Evolutionary conservation across 2,329 filamentous ascomycete genomes (phyloP), one percentile per base, ranked within the genome.

Genomic region (Microthyrium microscopicum): DNA sequence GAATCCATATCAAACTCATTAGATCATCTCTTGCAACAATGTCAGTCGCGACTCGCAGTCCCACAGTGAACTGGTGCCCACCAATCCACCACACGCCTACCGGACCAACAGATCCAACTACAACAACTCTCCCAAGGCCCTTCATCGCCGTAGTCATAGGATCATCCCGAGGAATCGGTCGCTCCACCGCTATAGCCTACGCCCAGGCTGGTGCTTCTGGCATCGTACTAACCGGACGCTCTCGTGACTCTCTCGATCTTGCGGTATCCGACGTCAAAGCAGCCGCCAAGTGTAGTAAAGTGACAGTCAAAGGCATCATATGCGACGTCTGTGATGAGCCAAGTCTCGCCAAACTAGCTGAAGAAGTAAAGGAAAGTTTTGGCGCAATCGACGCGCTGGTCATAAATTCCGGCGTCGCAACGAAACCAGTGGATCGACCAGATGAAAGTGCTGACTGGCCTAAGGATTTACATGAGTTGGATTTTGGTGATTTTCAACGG

Each of bases 341-440:
- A 29, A 22, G 29, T 16, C 9, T 20, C 6, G 12, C 6, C n/a
- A 15, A 6, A 11, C 19, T 33, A 27, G 31, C 31, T 9, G 21
- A 33, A 6, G 19, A 29, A 9, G n/a, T 33, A 17, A 30, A 33
- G 19, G 13, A 7, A 9, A 15, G 29, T 8, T 33, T 8, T 30
- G 31, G 31, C 9, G 15, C n/a, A 30, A 9, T 33, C 7, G 31
- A 33, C 22, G 31, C 20, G 9, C 31, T 33, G 7, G 19, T 33
- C 12, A 9, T 33, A 6, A 33, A 33, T 17, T 19, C 31, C 6
- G 31, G 31, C 9, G 19, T 27, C 9, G 22, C 31, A 16, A 33
- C 11, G 9, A 20, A n/a, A 22, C 31, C 19, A 9, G 19, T 33
- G 22, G 29, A 13, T 9, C 8, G 9, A 8, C 20, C 19, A 9